Evolutionary conservation across 148 eudicot species (phyloP), one percentile per base, ranked within the genome.

Genomic region (Spergularia bocconei): DNA sequence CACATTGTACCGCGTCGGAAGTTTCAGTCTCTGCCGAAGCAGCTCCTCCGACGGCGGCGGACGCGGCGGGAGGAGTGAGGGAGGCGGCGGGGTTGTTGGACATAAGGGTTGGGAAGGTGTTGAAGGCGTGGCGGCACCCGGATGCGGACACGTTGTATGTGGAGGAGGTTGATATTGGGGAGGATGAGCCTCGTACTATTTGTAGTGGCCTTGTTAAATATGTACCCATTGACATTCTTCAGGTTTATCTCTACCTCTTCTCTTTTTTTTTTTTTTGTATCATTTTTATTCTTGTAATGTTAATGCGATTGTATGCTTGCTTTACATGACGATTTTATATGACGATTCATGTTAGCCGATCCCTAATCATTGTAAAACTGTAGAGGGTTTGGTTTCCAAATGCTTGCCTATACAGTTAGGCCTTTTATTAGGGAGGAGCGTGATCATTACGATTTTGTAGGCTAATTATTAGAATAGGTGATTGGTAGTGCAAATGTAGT

Each of bases 191-290:
- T 10, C 79, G 98, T 58, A 86, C 85, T 63, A 94, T 94, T 51
- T 94, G 98, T 60, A 94, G 98, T n/a, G 97, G 98, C 58, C 96
- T 94, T 63, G 96, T 94, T 62, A 91, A 91, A 0, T 91, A 80
- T 60, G 70, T 88, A 52, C 87, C 92, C 1, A 82, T 93, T 70
- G 85, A 91, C 11, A 71, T 74, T 77, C 89, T 93, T 72, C 96
- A 90, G 91, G 98, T 92, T 12, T 52, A 7, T 7, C 13, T 39
- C 7, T 14, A 29, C 14, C 36, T 29, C 36, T 29, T n/a, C n/a
- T n/a, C n/a, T n/a, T n/a, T n/a, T n/a, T n/a, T n/a, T n/a, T 29
- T 29, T 29, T 29, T 29, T 23, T 23, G 25, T 0, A 23, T 23
- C 25, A 23, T 23, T 29, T 29, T 29, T 29, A 29, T 29, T 29